A percentile compares a stretch with the other conserved stretches of the same genome.
These are phyloP conservation scores for Rostrohypoxylon terebratum DNA, from an alignment of 495 filamentous ascomycete species.

Conservation along the genomic window DNA sequence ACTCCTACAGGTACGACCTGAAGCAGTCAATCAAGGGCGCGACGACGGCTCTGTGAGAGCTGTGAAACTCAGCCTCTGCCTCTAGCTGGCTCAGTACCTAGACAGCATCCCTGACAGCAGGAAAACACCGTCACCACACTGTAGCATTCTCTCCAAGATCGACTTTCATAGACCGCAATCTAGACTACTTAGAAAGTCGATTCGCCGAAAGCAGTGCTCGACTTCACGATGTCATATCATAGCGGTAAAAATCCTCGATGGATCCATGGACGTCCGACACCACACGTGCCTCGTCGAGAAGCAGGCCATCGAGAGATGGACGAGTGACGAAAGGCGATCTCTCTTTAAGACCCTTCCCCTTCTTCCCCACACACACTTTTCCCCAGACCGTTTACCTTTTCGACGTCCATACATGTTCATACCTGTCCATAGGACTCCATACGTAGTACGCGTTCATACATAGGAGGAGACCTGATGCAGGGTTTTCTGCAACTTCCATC, in stretches of 20 bases:
- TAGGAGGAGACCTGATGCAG: slow-evolving; percentile 25
- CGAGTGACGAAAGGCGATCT: slow-evolving; percentile 32
- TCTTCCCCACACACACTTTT: slow-evolving; percentile 41
- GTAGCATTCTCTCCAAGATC: slow-evolving; percentile 37
- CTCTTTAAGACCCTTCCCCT: slow-evolving; percentile 29
- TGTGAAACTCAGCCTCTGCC: slow-evolving; percentile 11
- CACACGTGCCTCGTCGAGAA: slow-evolving; percentile 36
- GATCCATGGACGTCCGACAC: slow-evolving; percentile 21
- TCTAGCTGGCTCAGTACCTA: slow-evolving; percentile 5
- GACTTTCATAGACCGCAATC: slow-evolving; percentile 46
- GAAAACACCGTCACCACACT: slow-evolving; percentile 27
- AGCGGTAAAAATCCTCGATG: slow-evolving; percentile 16
- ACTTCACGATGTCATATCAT: slow-evolving; percentile 43
- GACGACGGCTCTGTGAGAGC: slow-evolving; percentile 6
- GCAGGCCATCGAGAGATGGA: slow-evolving; percentile 25
- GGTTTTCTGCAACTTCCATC: slow-evolving; percentile 40
- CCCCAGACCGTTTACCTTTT: slow-evolving; percentile 31
- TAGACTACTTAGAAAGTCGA: slow-evolving; percentile 43
- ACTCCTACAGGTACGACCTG: slow-evolving; percentile 13
- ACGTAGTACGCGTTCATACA: slow-evolving; percentile 18
- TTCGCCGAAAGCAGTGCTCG: slow-evolving; percentile 29
- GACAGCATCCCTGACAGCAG: slow-evolving; percentile 18
- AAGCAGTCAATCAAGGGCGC: slow-evolving; percentile 15
- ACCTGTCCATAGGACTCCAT: neutral
- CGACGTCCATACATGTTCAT: slow-evolving; percentile 13